Conservation (phyloP, 202 grass and related monocot genomes). For the Dendrocalamus latiflorus region DNA sequence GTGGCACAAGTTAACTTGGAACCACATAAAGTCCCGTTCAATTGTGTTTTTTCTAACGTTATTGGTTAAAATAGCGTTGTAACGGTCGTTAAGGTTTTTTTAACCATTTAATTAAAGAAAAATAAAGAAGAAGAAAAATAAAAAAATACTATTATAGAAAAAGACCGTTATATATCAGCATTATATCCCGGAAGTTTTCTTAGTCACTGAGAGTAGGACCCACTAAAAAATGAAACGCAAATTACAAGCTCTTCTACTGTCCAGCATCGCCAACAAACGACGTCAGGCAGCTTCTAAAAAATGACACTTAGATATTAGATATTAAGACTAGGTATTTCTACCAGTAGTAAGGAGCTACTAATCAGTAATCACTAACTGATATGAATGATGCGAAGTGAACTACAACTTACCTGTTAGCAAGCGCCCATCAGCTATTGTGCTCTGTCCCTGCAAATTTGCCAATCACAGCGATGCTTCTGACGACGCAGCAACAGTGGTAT, state of each 20-base stretch:
- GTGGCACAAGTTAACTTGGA: background rate
- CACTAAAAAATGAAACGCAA: background rate
- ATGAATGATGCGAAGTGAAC: background rate
- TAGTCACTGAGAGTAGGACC: background rate
- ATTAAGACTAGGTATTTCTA: background rate
- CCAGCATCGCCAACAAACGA: background rate
- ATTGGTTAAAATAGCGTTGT: too few relatives aligned
- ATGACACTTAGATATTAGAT: background rate
- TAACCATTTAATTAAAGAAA: too few relatives aligned
- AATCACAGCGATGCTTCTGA: background rate
- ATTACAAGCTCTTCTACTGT: background rate
- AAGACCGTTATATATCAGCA: too few relatives aligned
- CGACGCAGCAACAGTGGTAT: conserved; percentile 24
- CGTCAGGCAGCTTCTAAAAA: background rate
- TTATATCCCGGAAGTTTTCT: background rate
- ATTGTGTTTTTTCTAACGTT: too few relatives aligned
- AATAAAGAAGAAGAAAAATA: too few relatives aligned
- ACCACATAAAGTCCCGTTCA: background rate
- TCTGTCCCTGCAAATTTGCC: background rate
- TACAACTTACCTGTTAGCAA: conserved; percentile 25
- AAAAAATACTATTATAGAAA: too few relatives aligned
- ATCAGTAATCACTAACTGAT: background rate
- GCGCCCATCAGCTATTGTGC: background rate
- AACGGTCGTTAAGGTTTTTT: too few relatives aligned
- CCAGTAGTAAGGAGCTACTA: background rate